These are phyloP conservation scores for Hymenoscyphus infarciens DNA, from an alignment of 2,329 filamentous ascomycete species.

Conservation along the genomic window DNA sequence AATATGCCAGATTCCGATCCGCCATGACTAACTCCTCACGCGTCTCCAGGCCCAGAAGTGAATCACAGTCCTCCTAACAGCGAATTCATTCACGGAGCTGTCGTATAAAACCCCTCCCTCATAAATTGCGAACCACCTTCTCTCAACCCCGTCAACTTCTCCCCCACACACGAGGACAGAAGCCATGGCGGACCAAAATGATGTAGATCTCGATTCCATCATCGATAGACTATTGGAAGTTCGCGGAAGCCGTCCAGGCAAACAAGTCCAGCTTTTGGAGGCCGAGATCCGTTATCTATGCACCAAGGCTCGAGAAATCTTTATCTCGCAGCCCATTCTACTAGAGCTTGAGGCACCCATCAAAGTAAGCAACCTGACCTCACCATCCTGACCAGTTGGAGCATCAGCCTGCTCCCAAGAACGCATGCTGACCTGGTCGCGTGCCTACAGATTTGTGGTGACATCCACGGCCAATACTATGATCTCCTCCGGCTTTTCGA, in stretches of 20 bases:
- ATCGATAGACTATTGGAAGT: constrained; percentile 98
- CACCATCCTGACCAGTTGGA: not conserved
- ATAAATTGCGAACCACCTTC: constrained; percentile 32
- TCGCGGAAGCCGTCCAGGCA: constrained; percentile 93
- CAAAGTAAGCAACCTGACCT: constrained; percentile 64
- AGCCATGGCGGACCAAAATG: constrained; percentile 72
- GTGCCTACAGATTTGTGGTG: constrained; percentile 80
- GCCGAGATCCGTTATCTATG: constrained; percentile 95
- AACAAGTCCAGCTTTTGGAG: constrained; percentile 96
- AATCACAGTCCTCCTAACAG: constrained; percentile 35
- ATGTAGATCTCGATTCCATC: constrained; percentile 98
- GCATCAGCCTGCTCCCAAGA: not conserved
- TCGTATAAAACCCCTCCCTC: constrained; percentile 11
- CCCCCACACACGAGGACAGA: constrained; percentile 33
- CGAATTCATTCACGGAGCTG: constrained; percentile 23
- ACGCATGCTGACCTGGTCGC: constrained; percentile 16
- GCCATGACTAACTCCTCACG: constrained; percentile 23
- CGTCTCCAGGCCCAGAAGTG: constrained; percentile 31
- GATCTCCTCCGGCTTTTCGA: constrained; percentile 96
- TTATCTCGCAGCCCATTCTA: constrained; percentile 97
- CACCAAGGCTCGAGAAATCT: constrained; percentile 98
- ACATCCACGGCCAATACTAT: constrained; percentile 99
- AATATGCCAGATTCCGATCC: constrained; percentile 17
- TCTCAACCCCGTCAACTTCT: constrained; percentile 30
- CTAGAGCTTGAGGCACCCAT: constrained; percentile 97